Percentiles rank a stretch among this genome's conserved stretches.
Conservation (phyloP, 2,329 filamentous ascomycete genomes). For the Rutstroemia sp. region DNA sequence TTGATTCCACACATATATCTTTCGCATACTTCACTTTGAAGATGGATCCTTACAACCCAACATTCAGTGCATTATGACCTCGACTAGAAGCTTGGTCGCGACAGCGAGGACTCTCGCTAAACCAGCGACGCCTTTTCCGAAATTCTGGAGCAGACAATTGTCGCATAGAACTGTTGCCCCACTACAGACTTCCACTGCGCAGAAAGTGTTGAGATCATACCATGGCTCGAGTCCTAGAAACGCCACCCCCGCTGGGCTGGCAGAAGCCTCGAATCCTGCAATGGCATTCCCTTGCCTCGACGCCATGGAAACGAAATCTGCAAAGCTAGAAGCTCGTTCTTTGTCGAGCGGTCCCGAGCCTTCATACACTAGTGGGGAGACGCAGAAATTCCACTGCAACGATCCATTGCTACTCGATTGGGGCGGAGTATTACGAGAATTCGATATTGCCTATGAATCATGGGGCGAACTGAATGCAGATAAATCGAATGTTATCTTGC, state of each 20-base stretch:
- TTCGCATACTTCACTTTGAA: not conserved
- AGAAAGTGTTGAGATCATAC: conserved; percentile 15
- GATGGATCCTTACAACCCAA: not conserved
- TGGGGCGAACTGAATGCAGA: conserved; percentile 79
- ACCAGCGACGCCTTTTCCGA: conserved; percentile 9
- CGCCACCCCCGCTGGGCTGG: conserved; percentile 12
- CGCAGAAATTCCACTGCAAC: conserved; percentile 65
- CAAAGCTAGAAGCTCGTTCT: conserved; percentile 60
- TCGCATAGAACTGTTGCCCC: conserved; percentile 10
- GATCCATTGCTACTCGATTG: conserved; percentile 82
- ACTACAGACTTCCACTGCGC: not conserved
- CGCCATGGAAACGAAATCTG: conserved; percentile 70
- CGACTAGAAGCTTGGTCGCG: conserved; percentile 17
- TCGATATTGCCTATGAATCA: conserved; percentile 86
- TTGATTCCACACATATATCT: conserved; percentile 2
- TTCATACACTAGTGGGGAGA: conserved; percentile 85
- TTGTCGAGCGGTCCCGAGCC: conserved; percentile 79
- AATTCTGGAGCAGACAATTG: conserved; percentile 15
- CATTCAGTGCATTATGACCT: conserved; percentile 18
- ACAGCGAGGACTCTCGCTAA: conserved; percentile 17
- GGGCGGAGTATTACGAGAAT: conserved; percentile 85
- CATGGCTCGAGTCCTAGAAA: conserved; percentile 19
- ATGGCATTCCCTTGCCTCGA: conserved; percentile 89
- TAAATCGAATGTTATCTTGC: conserved; percentile 79
- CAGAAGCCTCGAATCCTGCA: conserved; percentile 64